Conservation (phyloP, 129 eudicot genomes). For the Daucus carota region DH1_v3.0 NC_030387.2:2800501-2801000, state of each 20-base stretch:
- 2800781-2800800: not conserved
- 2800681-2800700: not conserved
- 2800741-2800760: not conserved
- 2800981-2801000: not conserved
- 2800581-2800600: slow-evolving; percentile 9
- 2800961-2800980: not conserved
- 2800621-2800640: not conserved
- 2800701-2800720: not conserved
- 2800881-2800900: not conserved
- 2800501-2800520: not conserved
- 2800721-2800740: not conserved
- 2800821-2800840: too few species aligned
- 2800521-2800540: not conserved
- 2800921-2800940: not conserved
- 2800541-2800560: not conserved
- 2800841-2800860: not conserved
- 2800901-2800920: not conserved
- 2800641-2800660: not conserved
- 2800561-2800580: not conserved
- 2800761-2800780: slow-evolving; percentile 1
- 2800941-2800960: not conserved
- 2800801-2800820: too few species aligned
- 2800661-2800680: not conserved
- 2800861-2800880: not conserved
- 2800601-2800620: not conserved